phyloP scores from a whole-genome alignment of 148 eudicot genomes.

The Bassia scoparia region DNA sequence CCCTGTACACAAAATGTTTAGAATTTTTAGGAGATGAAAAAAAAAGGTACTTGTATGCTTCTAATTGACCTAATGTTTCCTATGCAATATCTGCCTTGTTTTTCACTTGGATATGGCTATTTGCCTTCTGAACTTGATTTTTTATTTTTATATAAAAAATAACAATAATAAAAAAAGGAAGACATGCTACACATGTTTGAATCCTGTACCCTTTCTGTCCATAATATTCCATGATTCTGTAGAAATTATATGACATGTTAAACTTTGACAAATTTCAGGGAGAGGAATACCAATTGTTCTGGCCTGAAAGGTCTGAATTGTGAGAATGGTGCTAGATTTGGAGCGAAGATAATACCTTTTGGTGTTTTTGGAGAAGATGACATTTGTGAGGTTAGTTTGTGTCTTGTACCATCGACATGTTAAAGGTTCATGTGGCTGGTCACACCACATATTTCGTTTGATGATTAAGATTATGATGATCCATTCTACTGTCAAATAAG shows the following conservation, averaged over 20 bases:
- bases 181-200: background rate
- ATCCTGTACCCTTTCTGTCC: too few relatives aligned
- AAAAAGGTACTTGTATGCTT: too few relatives aligned
- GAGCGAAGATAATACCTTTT: slow-evolving; percentile 80
- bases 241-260: background rate
- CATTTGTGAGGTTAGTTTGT: slow-evolving; percentile 46
- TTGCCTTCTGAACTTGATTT: too few relatives aligned
- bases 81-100: too few relatives aligned
- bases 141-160: too few relatives aligned
- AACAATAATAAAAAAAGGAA: too few relatives aligned
- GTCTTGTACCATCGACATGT: background rate
- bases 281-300: slow-evolving; percentile 61
- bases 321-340: slow-evolving; percentile 72
- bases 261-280: slow-evolving; percentile 36
- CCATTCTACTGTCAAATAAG: background rate
- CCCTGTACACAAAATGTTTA: too few relatives aligned
- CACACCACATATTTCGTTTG: background rate
- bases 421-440: background rate
- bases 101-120: too few relatives aligned
- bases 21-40: too few relatives aligned
- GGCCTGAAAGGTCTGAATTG: slow-evolving; percentile 77
- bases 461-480: background rate
- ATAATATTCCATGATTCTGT: background rate
- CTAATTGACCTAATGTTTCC: too few relatives aligned
- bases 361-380: slow-evolving; percentile 86